Evolutionary conservation across 345 rosid species (phyloP), one percentile per base, ranked within the genome.

Genomic region (Kernera saxatilis): DNA sequence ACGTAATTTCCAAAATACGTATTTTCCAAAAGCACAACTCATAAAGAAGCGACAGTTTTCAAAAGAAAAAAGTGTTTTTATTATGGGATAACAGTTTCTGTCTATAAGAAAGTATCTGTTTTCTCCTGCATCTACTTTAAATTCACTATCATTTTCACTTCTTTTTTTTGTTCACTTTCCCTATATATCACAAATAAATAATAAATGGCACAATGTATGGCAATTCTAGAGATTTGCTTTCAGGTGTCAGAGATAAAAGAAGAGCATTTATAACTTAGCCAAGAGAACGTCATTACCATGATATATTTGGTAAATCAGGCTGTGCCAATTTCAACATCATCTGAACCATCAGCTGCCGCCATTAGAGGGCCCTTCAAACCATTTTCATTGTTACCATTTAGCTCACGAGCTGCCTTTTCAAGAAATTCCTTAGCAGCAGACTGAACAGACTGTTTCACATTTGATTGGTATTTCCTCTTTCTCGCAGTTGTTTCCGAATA

Each of bases 361-460:
- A 57, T 61, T 17, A 91, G 46, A 74, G 99, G 97, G 21, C 92
- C 96, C 77, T 91, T 84, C 56, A 86, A 44, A 71, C 88, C 83
- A 76, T 70, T 81, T 73, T 80, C 68, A 71, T 72, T 75, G 61
- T 74, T 67, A 70, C 93, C 93, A 29, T 86, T 83, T 72, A 94
- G 83, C 75, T 94, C 97, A 54, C 75, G 89, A 15, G 98, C 80
- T 48, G 99, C 99, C 69, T 94, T 91, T 78, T 88, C 90, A 44
- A 94, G 96, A 80, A 94, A 94, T 40, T 85, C 96, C 77, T 87
- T 82, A 11, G 99, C 88, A 29, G 95, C 88, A 49, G 86, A 76
- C 74, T 84, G 84, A 56, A 89, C 96, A 54, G 89, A 78, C 27
- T 64, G 82, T 46, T 53, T 82, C 71, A 81, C 91, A 43, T 84